phyloP scores from a whole-genome alignment of 176 grass and related monocot genomes.

The Pharus latifolius region DNA sequence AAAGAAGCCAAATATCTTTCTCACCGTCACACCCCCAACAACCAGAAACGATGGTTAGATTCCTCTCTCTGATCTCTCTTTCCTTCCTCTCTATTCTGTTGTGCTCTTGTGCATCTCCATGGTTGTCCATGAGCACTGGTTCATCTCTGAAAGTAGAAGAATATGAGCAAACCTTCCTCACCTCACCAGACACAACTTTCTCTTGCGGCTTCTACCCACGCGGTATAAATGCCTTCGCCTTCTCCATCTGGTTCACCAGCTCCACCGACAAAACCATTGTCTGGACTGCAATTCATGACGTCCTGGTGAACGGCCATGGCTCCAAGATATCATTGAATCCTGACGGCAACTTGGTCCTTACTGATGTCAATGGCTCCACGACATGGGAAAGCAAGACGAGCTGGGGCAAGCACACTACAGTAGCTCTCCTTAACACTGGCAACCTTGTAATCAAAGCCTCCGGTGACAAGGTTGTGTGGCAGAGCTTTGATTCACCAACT shows the following conservation, averaged over 20 bases:
- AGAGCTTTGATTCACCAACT: constrained; percentile 46
- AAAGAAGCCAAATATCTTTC: background rate
- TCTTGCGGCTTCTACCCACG: constrained; percentile 44
- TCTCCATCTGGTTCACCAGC: constrained; percentile 64
- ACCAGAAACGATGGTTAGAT: background rate
- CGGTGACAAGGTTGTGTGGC: constrained; percentile 19
- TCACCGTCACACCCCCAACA: background rate
- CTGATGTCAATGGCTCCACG: constrained; percentile 35
- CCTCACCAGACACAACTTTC: constrained; percentile 34
- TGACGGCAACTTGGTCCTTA: constrained; percentile 55
- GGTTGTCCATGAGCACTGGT: constrained; percentile 8
- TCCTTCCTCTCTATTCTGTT: constrained; percentile 12
- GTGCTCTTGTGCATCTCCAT: constrained; percentile 17
- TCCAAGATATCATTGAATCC: constrained; percentile 40
- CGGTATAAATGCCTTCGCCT: constrained; percentile 44
- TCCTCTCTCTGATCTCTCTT: constrained; percentile 6
- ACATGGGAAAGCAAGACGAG: constrained; percentile 46
- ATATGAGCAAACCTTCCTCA: constrained; percentile 12
- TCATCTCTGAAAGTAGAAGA: constrained; percentile 28
- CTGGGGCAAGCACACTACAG: constrained; percentile 19
- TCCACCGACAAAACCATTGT: constrained; percentile 38
- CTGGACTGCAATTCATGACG: constrained; percentile 41
- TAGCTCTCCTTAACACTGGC: constrained; percentile 40
- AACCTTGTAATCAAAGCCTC: constrained; percentile 37
- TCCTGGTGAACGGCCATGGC: constrained; percentile 32